Base-by-base conservation (phyloP, 2,329 filamentous ascomycete genomes). In the Penicillium sp. region DNA sequence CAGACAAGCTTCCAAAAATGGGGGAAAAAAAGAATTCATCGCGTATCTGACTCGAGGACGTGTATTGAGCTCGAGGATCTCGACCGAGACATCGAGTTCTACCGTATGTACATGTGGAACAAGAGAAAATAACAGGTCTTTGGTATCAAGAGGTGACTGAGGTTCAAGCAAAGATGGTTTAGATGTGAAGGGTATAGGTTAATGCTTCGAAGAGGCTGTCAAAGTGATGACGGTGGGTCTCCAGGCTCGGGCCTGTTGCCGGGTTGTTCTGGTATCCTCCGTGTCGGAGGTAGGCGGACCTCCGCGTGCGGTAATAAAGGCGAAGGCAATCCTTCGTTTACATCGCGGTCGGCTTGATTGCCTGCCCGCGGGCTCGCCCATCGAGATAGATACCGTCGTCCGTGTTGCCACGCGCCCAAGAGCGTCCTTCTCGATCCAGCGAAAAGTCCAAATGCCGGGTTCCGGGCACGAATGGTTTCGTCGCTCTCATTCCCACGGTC, bases 371-470 rank as follows among this genome's bases (percentile, higher is more conserved):
- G 53, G 51, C 22, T 56, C n/a, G 58, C 63, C 56, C 64, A 61
- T 44, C 57, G 60, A 20, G 58, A 50, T 10, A 69, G 46, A 46
- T 61, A 65, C 18, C 54, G 59, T 25, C 62, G 50, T 16, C 65
- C 51, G 42, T 56, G 57, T 51, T 52, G 54, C 68, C 67, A 70
- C 4, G 56, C 63, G 10, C 44, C 55, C 24, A 49, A 13, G 11
- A 69, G 43, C 25, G 60, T 45, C 45, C 58, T 67, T 51, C 61
- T 68, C 58, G 67, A 51, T 14, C 63, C 64, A 28, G 58, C 62
- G 55, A 70, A 61, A 56, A 62, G 46, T 22, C 58, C 48, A 8
- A 41, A 25, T 7, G 35, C 18, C 40, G 54, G 2, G 6, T 33
- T 38, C 36, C 48, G 43, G 27, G 44, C 28, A 16, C 30, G 41